Evolutionary conservation across 1,139 yeast species (phyloP).

Genomic region (Geotrichum bryndzae): DNA sequence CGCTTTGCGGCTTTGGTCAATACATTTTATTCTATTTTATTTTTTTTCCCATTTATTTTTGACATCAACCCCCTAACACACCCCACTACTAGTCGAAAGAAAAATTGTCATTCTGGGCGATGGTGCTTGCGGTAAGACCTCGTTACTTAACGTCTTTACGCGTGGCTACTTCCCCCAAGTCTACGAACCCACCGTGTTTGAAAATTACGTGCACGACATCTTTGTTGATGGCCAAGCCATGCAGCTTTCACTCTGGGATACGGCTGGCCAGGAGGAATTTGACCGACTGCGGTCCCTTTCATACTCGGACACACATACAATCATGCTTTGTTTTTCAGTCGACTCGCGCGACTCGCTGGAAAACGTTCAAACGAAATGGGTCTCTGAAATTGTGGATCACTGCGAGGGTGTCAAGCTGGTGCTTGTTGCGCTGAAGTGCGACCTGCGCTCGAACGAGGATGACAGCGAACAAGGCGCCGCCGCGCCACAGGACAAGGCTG

Average conservation of each 20-base stretch:
- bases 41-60: background rate
- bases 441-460: conserved; percentile 58
- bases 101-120: conserved; percentile 95
- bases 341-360: conserved; percentile 92
- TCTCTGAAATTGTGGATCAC: conserved; percentile 91
- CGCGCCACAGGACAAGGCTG: conserved; percentile 21
- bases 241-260: conserved; percentile 93
- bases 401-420: conserved; percentile 95
- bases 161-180: conserved; percentile 98
- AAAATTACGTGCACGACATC: conserved; percentile 94
- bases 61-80: conserved; percentile 4
- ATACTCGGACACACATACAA: conserved; percentile 92
- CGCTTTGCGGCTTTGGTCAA: background rate
- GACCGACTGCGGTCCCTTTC: conserved; percentile 85
- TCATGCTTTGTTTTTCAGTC: conserved; percentile 91
- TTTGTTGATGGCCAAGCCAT: conserved; percentile 92
- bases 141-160: conserved; percentile 90
- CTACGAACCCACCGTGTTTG: conserved; percentile 96
- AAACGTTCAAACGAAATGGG: conserved; percentile 94
- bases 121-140: conserved; percentile 93
- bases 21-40: background rate
- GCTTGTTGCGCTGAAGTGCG: conserved; percentile 90
- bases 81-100: conserved; percentile 54
- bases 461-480: conserved; percentile 17
- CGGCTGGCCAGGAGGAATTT: conserved; percentile 98